Evolutionary conservation across 352 stramenopile species (phyloP).

Genomic region (Phytopythium cucurbitacearum): DNA sequence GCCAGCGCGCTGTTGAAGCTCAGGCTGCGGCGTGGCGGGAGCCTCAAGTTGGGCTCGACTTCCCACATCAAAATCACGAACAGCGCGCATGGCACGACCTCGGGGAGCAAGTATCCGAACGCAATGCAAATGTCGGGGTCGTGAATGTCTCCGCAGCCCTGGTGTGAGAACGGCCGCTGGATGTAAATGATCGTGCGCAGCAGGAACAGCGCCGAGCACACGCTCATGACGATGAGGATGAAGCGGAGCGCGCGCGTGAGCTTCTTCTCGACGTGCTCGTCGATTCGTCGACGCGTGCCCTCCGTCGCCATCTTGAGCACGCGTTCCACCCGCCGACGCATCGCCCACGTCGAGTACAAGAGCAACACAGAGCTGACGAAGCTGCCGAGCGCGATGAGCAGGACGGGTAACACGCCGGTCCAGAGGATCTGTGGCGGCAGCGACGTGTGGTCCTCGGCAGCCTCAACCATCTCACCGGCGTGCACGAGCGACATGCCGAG

Average conservation of each 20-base stretch:
- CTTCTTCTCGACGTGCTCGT: conserved; percentile 59
- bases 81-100: conserved; percentile 67
- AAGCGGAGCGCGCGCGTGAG: conserved; percentile 74
- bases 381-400: conserved; percentile 65
- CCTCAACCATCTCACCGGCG: conserved; percentile 18
- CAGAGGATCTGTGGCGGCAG: conserved; percentile 22
- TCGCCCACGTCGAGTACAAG: conserved; percentile 76
- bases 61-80: conserved; percentile 87
- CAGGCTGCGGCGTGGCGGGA: conserved; percentile 46
- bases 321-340: conserved; percentile 58
- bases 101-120: conserved; percentile 65
- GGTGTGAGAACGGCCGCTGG: conserved; percentile 70
- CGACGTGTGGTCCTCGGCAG: conserved; percentile 9
- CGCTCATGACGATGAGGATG: conserved; percentile 66
- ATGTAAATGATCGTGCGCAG: conserved; percentile 80
- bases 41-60: conserved; percentile 66
- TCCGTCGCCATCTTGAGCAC: conserved; percentile 49
- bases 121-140: conserved; percentile 62
- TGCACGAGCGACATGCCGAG: conserved; percentile 55
- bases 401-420: conserved; percentile 54
- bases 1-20: conserved; percentile 31
- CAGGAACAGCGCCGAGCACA: conserved; percentile 62
- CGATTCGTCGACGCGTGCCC: conserved; percentile 36
- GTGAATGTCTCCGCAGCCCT: conserved; percentile 59
- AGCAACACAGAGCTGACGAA: conserved; percentile 64